phyloP scores from a whole-genome alignment of 169 alveolate genomes.

The Babesia bovis region DNA sequence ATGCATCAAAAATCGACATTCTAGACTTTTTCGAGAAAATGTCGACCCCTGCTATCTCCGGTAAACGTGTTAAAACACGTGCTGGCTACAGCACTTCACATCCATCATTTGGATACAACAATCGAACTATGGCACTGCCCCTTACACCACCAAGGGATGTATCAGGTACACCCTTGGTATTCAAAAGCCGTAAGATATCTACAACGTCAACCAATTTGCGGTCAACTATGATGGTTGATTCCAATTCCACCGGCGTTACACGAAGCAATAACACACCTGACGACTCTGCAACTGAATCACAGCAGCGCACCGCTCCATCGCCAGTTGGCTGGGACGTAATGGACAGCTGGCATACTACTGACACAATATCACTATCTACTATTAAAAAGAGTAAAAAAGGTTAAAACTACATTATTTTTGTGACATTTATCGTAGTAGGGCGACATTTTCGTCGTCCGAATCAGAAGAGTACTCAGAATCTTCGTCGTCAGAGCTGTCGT shows the following conservation, averaged over 20 bases:
- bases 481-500: not conserved
- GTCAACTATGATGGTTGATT: slow-evolving; percentile 6
- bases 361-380: slow-evolving; percentile 11
- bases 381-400: not conserved
- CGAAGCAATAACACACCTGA: not conserved
- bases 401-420: not conserved
- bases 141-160: no score
- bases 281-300: not conserved
- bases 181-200: slow-evolving; percentile 13
- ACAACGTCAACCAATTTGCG: not conserved
- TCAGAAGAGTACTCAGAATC: slow-evolving; percentile 19
- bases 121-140: no score
- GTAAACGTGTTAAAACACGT: no score
- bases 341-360: slow-evolving; percentile 9
- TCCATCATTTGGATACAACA: no score
- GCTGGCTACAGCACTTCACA: not conserved
- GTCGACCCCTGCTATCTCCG: no score
- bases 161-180: not conserved
- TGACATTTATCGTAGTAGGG: not conserved
- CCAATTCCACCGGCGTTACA: slow-evolving; percentile 7
- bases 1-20: slow-evolving; percentile 11
- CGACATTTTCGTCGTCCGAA: not conserved
- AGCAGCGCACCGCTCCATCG: not conserved
- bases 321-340: slow-evolving; percentile 25
- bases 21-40: slow-evolving; percentile 26